phyloP scores from a whole-genome alignment of 352 stramenopile species.

The Globisporangium parvum region DNA sequence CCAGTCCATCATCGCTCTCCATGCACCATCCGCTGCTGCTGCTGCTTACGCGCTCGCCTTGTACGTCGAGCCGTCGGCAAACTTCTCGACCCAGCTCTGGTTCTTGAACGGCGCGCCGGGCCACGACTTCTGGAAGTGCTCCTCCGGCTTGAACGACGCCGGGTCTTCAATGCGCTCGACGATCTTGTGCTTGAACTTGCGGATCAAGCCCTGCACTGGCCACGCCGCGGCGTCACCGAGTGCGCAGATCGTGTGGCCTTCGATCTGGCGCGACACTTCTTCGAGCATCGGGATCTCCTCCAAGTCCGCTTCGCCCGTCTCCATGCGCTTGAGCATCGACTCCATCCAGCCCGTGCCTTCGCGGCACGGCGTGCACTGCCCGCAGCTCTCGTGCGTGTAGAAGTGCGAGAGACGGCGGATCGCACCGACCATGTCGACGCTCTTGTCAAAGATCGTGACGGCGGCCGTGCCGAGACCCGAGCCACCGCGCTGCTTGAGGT shows the following conservation, averaged over 20 bases:
- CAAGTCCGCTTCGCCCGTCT: conserved; percentile 96
- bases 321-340: conserved; percentile 97
- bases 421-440: conserved; percentile 98
- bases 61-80: conserved; percentile 90
- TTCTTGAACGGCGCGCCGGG: conserved; percentile 95
- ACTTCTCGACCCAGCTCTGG: conserved; percentile 92
- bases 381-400: conserved; percentile 99
- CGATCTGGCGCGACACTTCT: conserved; percentile 98
- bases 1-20: not conserved
- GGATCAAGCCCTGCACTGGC: conserved; percentile 98
- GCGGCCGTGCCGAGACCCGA: conserved; percentile 97
- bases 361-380: conserved; percentile 98
- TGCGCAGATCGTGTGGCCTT: conserved; percentile 99
- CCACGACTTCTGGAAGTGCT: conserved; percentile 95
- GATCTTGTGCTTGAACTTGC: conserved; percentile 98
- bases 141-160: conserved; percentile 91
- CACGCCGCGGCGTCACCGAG: conserved; percentile 98
- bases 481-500: conserved; percentile 92
- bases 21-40: too few species aligned
- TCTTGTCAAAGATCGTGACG: conserved; percentile 99
- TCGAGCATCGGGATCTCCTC: conserved; percentile 99
- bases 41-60: conserved; percentile 53
- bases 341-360: conserved; percentile 98
- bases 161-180: conserved; percentile 97
- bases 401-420: conserved; percentile 99